A percentile compares a stretch with the other conserved stretches of the same genome.
Evolutionary conservation across 495 filamentous ascomycete species (phyloP).

Genomic region (Lepraria neglecta): DNA sequence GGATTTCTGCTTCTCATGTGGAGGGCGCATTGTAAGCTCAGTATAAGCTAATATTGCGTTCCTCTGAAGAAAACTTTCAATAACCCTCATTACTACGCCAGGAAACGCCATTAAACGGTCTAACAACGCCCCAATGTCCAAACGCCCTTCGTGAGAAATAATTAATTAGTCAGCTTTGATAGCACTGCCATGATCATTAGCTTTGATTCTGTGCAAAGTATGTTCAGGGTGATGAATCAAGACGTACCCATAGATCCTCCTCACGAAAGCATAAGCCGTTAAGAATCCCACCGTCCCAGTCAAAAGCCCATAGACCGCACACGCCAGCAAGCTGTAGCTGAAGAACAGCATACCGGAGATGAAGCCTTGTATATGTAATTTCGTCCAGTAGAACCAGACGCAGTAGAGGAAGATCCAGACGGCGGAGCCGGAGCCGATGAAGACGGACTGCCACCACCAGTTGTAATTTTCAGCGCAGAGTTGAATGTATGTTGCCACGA

Average conservation of each 20-base stretch:
- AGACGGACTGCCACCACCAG: conserved; percentile 95
- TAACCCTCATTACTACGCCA: background rate
- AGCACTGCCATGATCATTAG: conserved; percentile 2
- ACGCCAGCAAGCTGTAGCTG: conserved; percentile 74
- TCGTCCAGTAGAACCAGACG: conserved; percentile 79
- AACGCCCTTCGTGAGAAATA: background rate
- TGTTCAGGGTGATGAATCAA: background rate
- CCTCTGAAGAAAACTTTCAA: no score
- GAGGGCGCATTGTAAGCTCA: no score
- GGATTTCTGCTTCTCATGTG: no score
- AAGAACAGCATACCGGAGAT: conserved; percentile 81
- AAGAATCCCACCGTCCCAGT: conserved; percentile 86
- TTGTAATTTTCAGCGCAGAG: conserved; percentile 86
- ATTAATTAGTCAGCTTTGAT: conserved; percentile 19
- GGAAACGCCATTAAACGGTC: background rate
- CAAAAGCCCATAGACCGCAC: conserved; percentile 74
- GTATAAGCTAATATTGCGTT: no score
- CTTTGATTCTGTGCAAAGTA: background rate
- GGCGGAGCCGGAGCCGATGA: conserved; percentile 70
- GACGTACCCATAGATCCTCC: conserved; percentile 78
- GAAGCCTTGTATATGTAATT: conserved; percentile 77
- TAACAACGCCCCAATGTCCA: background rate
- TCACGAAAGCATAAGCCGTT: conserved; percentile 80
- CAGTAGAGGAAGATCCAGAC: conserved; percentile 86
- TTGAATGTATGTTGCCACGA: conserved; percentile 81